Base-by-base conservation (phyloP, 2,329 filamentous ascomycete species). In the Apiospora saccharicola region DNA sequence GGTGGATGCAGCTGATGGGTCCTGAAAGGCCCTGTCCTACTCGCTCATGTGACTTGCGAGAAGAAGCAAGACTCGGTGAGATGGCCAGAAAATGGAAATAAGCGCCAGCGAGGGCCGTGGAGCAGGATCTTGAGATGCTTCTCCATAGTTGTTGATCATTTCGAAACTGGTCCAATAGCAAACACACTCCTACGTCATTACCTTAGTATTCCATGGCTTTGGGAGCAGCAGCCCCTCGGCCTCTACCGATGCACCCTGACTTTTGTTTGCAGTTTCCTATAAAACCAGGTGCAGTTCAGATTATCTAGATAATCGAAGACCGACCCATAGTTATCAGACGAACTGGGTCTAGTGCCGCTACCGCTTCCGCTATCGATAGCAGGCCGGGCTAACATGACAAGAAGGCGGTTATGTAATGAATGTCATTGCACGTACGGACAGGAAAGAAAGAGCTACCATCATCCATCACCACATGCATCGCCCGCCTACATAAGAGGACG, bases 351-450 rank as follows among this genome's bases (percentile, higher is more conserved):
- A 64, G 57, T 24, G 34, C 22, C 57, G 30, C 34, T 41, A n/a
- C 4, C 19, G 51, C 26, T 16, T 57, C 57, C 57, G 57, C 34
- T 64, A 64, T 64, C 57, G 57, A 64, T 64, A 64, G 34, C 57
- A 34, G 16, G 7, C n/a, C 22, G 19, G 57, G 34, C 51, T 57
- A n/a, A 6, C 22, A 64, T 41, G 57, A 34, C 16, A n/a, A 41
- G 57, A 41, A 41, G 34, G 57, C 34, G 57, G 57, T 64, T 64
- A 64, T 64, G 57, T 64, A 64, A 64, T 61, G 53, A 61, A 61
- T 41, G 57, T 41, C 34, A 64, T 64, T 61, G 53, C 53, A 64
- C n/a, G 30, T 61, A 37, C 19, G 0, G 46, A 22, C 6, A 49
- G 49, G 49, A 51, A 12, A 13, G 34, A 41, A 37, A 37, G 30